These are phyloP conservation scores for Flaveria brownii DNA, from an alignment of 129 eudicot genomes.

Conservation along the genomic window DNA sequence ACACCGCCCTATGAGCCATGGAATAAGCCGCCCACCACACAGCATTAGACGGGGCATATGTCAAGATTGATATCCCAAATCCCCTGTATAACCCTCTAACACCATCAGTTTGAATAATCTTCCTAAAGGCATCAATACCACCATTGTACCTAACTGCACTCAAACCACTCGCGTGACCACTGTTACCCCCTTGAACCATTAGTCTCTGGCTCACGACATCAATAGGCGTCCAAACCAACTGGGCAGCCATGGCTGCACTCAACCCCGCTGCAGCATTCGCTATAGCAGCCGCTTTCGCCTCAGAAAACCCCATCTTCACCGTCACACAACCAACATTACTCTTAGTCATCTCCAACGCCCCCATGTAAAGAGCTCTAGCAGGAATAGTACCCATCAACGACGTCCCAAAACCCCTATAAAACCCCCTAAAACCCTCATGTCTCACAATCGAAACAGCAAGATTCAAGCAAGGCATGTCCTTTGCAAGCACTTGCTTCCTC, in stretches of 20 bases:
- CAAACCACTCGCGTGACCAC: slow-evolving; percentile 26
- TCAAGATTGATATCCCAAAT: slow-evolving; percentile 74
- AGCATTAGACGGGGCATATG: slow-evolving; percentile 92
- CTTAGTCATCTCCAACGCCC: slow-evolving; percentile 82
- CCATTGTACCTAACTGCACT: slow-evolving; percentile 49
- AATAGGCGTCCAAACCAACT: slow-evolving; percentile 87
- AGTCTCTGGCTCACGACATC: slow-evolving; percentile 93
- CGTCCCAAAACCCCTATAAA: slow-evolving; percentile 82
- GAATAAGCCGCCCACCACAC: slow-evolving; percentile 94
- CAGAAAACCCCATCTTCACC: slow-evolving; percentile 63
- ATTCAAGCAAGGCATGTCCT: slow-evolving; percentile 48
- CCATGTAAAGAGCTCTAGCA: slow-evolving; percentile 85
- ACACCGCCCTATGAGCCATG: slow-evolving; percentile 52
- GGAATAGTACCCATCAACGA: slow-evolving; percentile 86
- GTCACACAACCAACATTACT: slow-evolving; percentile 71
- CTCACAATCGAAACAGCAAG: slow-evolving; percentile 49
- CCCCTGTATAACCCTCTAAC: slow-evolving; percentile 76
- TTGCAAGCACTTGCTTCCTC: slow-evolving; percentile 60
- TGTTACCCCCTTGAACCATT: slow-evolving; percentile 71
- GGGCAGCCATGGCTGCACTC: slow-evolving; percentile 83
- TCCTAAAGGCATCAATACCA: slow-evolving; percentile 77
- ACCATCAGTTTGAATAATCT: slow-evolving; percentile 63
- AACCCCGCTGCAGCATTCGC: slow-evolving; percentile 83
- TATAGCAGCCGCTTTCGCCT: slow-evolving; percentile 55
- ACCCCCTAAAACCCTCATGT: slow-evolving; percentile 65